Evolutionary conservation across 164 flowering plant species (phyloP), one percentile per base, ranked within the genome.

Genomic region (Vitis amurensis): DNA sequence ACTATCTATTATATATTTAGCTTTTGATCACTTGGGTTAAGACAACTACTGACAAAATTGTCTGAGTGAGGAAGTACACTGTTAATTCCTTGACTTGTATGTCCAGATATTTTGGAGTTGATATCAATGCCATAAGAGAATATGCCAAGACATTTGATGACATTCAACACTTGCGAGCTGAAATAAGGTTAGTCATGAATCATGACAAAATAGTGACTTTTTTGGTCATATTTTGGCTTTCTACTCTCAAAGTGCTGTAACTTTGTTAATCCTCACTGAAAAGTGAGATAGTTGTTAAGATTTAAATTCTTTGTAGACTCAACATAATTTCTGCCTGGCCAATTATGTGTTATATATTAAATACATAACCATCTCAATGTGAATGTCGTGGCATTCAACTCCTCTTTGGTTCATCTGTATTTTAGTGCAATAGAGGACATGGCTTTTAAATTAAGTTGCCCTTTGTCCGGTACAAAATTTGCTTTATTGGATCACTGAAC

Each of bases 121-220:
- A 95, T 76, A 89, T 95, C 49, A 71, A 29, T 68, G 90, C 89
- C 68, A 91, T 95, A 60, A 92, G 69, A 69, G 87, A 89, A 47
- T 89, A 93, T 80, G 93, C 97, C 29, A 72, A 75, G 71, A 78
- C 81, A 63, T 85, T 30, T 59, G 84, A 71, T 73, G 98, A 90
- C 78, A 88, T 95, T 81, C 82, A 93, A 70, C 98, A 93, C 76
- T 49, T 89, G 60, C 98, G 97, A 37, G 97, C 94, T 67, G 86
- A 88, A 81, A 95, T 95, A 84, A 88, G 99, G 99, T 94, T 61
- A 68, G 82, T 63, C 49, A 56, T 72, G 11, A 59, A 81, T 65
- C 51, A 56, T 72, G 14, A 59, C 29, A 58, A 11, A 62, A 6
- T 11, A 9, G 19, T 17, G 37, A 29, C 7, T 58, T 5, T 16